Evolutionary conservation across 2,329 filamentous ascomycete genomes (phyloP), one percentile per base, ranked within the genome.

Genomic region (Ceratocystis colombiana): DNA sequence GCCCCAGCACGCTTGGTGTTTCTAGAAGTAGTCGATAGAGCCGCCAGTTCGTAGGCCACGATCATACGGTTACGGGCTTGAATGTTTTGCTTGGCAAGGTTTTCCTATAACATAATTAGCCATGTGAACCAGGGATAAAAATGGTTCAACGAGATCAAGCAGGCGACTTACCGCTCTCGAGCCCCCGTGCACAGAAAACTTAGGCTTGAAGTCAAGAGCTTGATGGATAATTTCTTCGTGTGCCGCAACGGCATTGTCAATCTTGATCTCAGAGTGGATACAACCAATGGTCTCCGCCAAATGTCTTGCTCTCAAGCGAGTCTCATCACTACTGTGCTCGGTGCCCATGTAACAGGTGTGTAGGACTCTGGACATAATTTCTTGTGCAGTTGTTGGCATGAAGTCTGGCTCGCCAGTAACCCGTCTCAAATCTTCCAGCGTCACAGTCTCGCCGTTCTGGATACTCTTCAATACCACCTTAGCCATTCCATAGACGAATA

Each of bases 251-350:
- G 76, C 78, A 48, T 80, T 79, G 72, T 93, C 89, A 66, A 93
- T 90, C 71, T 90, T 84, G 57, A 90, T 77, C 71, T 92, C 82
- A 3, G 83, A 79, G 72, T 94, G 90, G 71, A 90, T 86, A 17
- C 82, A 79, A 2, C 88, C 89, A 64, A 93, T 90, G 3, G 77
- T 79, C 3, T 77, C 71, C 3, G 80, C 73, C 0, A 93, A 79
- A 0, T 81, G 78, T 71, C 82, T 82, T 1, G 89, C 87, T 74
- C 85, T 76, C 10, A 76, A 77, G 8, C 84, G 74, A 0, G 85
- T 87, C 68, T 86, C 83, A 30, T 77, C 75, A 8, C 79, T 81
- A 0, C 79, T 83, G 71, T 87, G 83, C 68, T 79, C 75, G 0
- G 80, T 86, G 25, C 83, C 85, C 82, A 87, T 84, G 72, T 81